These are phyloP conservation scores for Omphalea diandra DNA, from an alignment of 441 rosid species.

Conservation along the genomic window DNA sequence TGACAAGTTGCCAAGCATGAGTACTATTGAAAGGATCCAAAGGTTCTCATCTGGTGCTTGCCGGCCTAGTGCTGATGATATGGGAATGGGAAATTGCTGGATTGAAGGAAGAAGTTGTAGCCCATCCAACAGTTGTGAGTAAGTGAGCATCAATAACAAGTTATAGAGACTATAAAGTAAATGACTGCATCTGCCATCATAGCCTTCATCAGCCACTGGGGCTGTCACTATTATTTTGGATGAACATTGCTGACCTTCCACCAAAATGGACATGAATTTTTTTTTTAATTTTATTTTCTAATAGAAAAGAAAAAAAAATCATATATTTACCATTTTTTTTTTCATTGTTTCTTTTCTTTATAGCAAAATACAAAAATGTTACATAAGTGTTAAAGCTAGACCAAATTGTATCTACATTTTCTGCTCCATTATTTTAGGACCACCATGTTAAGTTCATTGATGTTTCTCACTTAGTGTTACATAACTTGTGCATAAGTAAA, in stretches of 20 bases:
- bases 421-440: not conserved
- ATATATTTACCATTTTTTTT: not conserved
- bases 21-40: constrained; percentile 73
- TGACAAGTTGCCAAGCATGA: constrained; percentile 92
- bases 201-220: not conserved
- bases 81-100: constrained; percentile 76
- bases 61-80: constrained; percentile 60
- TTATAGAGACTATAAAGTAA: not conserved
- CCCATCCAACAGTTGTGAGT: constrained; percentile 73
- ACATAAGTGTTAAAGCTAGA: not conserved
- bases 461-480: not conserved
- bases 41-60: constrained; percentile 79
- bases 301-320: not conserved
- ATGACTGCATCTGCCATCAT: not conserved
- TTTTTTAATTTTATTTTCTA: not conserved
- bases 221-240: not conserved
- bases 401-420: not conserved
- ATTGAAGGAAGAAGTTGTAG: constrained; percentile 79
- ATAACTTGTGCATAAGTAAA: not conserved
- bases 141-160: constrained; percentile 26
- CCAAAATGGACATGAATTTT: not conserved
- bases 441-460: not conserved
- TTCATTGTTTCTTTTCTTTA: not conserved
- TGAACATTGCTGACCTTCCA: not conserved
- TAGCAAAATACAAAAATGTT: not conserved